Evolutionary conservation across 257 asterid species (phyloP).

Genomic region (Ilex aquifolium): DNA sequence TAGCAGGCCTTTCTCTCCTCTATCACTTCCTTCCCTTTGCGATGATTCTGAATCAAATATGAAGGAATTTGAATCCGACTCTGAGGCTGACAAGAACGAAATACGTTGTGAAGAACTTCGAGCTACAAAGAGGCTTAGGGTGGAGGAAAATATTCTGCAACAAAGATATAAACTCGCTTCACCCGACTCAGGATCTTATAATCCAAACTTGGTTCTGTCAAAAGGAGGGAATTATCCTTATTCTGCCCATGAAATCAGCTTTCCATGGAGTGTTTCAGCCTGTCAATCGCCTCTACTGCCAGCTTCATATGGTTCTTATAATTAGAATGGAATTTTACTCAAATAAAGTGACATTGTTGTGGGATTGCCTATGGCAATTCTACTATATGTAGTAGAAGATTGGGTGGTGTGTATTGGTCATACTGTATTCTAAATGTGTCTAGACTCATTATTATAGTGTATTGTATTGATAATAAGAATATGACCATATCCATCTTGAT

Average conservation of each 20-base stretch:
- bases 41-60: conserved; percentile 55
- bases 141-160: conserved; percentile 22
- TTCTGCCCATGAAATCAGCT: conserved; percentile 18
- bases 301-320: conserved; percentile 19
- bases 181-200: conserved; percentile 9
- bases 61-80: conserved; percentile 41
- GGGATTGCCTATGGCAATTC: too few species aligned
- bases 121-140: conserved; percentile 43
- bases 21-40: conserved; percentile 62
- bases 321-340: background rate
- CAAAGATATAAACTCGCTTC: conserved; percentile 14
- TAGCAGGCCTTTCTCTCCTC: conserved; percentile 44
- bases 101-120: conserved; percentile 25
- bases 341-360: too few species aligned
- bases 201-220: background rate
- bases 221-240: background rate
- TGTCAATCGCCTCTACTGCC: conserved; percentile 17
- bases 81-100: conserved; percentile 36
- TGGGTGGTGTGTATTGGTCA: too few species aligned
- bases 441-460: too few species aligned
- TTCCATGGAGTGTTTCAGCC: conserved; percentile 20
- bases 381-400: too few species aligned
- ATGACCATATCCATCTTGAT: too few species aligned
- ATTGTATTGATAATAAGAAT: too few species aligned
- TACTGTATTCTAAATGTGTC: too few species aligned